Evolutionary conservation across 2,329 filamentous ascomycete genomes (phyloP).

Genomic region (Cordyceps javanica): DNA sequence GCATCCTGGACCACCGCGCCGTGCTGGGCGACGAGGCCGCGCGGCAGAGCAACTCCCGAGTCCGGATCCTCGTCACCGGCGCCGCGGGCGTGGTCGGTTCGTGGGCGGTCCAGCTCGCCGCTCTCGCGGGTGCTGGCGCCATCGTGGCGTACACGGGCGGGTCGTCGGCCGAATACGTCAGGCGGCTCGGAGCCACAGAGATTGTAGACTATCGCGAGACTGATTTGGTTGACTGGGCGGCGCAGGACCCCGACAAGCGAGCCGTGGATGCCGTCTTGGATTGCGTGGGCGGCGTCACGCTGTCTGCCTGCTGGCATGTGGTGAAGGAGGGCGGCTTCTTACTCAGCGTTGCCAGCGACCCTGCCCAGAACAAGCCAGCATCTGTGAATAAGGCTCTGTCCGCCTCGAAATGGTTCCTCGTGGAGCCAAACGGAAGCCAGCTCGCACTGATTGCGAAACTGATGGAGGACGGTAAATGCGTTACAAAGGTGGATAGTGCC

Average conservation of each 20-base stretch:
- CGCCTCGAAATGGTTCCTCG: slow-evolving; percentile 31
- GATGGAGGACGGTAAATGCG: slow-evolving; percentile 26
- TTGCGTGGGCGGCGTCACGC: slow-evolving; percentile 29
- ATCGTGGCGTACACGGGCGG: slow-evolving; percentile 29
- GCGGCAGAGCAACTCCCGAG: slow-evolving; percentile 20
- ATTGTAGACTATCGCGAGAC: slow-evolving; percentile 30
- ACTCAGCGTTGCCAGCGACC: slow-evolving; percentile 26
- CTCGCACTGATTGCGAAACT: slow-evolving; percentile 28
- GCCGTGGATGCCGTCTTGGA: slow-evolving; percentile 31
- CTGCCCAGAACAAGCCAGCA: slow-evolving; percentile 25
- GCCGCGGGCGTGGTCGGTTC: slow-evolving; percentile 34
- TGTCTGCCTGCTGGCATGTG: slow-evolving; percentile 28
- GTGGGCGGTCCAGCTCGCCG: slow-evolving; percentile 34
- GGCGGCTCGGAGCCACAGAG: slow-evolving; percentile 29
- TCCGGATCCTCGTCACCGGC: slow-evolving; percentile 33
- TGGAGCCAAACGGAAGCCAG: slow-evolving; percentile 30
- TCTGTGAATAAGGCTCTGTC: slow-evolving; percentile 22
- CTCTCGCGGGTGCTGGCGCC: slow-evolving; percentile 26
- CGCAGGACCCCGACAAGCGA: slow-evolving; percentile 19
- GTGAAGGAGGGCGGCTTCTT: slow-evolving; percentile 29
- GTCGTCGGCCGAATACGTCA: slow-evolving; percentile 25
- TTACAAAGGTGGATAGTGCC: slow-evolving; percentile 32
- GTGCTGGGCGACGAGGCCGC: slow-evolving; percentile 24
- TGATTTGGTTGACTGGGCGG: slow-evolving; percentile 26
- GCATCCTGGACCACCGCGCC: slow-evolving; percentile 23